Evolutionary conservation across 805 yeast species (phyloP).

Genomic region (Suhomyces prunicola): DNA sequence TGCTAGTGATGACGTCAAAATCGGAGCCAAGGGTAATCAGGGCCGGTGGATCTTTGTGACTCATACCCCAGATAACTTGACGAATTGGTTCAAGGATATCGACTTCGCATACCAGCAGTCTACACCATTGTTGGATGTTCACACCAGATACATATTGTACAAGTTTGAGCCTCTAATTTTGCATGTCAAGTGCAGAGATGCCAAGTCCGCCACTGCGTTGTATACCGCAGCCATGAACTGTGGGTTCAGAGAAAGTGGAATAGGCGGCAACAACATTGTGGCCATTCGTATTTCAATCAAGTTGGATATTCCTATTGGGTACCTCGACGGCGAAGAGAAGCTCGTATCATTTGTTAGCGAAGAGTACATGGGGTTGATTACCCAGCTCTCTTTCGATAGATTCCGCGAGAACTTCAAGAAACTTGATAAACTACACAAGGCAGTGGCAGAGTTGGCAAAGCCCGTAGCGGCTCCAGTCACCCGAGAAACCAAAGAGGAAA

Average conservation of each 20-base stretch:
- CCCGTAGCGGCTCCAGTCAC: neutral
- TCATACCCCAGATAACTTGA: conserved; percentile 53
- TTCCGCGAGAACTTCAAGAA: conserved; percentile 65
- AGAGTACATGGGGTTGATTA: conserved; percentile 50
- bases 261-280: conserved; percentile 73
- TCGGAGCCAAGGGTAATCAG: conserved; percentile 83
- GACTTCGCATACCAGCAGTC: conserved; percentile 15
- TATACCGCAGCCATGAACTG: conserved; percentile 75
- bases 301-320: conserved; percentile 77
- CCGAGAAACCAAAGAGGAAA: conserved; percentile 54
- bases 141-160: conserved; percentile 58
- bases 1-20: conserved; percentile 25
- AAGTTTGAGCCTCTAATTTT: conserved; percentile 84
- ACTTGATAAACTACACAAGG: conserved; percentile 44
- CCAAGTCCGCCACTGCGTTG: conserved; percentile 53
- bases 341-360: conserved; percentile 47
- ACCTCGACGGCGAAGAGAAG: conserved; percentile 26
- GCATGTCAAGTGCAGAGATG: conserved; percentile 75
- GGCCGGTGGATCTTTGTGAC: conserved; percentile 83
- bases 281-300: conserved; percentile 74
- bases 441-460: conserved; percentile 33
- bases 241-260: conserved; percentile 86
- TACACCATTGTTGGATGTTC: conserved; percentile 2
- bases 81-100: conserved; percentile 45
- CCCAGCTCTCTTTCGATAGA: conserved; percentile 56